These are phyloP conservation scores for Aspergillus awamori DNA, from an alignment of 2,329 filamentous ascomycete genomes.

Conservation along the genomic window DNA sequence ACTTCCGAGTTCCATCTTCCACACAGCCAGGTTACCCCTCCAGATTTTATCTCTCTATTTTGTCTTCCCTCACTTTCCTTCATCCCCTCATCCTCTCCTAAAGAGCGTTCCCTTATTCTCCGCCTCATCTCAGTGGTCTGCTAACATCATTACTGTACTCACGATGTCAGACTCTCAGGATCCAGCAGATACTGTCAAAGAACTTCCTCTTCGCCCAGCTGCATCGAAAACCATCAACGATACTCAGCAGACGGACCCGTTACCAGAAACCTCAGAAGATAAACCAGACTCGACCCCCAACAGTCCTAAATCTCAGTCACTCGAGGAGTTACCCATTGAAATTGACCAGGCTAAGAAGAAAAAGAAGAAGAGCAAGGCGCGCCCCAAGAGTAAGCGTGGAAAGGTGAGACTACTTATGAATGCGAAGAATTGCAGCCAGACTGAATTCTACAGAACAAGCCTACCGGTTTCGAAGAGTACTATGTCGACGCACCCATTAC, in stretches of 20 bases:
- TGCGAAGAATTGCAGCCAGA: neutral
- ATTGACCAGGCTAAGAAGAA: conserved; percentile 29
- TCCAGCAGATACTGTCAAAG: too few relatives aligned
- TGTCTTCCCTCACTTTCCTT: too few relatives aligned
- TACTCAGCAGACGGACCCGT: neutral
- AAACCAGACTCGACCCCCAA: neutral
- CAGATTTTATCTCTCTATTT: too few relatives aligned
- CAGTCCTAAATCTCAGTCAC: neutral
- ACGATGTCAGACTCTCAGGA: too few relatives aligned
- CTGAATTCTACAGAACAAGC: conserved; percentile 40
- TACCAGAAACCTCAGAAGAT: neutral
- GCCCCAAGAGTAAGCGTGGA: conserved; percentile 46
- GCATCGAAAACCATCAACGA: neutral
- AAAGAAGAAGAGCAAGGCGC: conserved; percentile 40
- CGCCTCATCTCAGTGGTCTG: too few relatives aligned
- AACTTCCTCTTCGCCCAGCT: too few relatives aligned
- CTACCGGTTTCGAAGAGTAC: conserved; percentile 77
- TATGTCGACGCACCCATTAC: conserved; percentile 80
- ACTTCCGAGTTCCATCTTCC: too few relatives aligned
- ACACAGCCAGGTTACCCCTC: too few relatives aligned
- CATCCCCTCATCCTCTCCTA: too few relatives aligned
- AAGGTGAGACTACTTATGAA: conserved; percentile 12
- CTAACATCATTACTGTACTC: too few relatives aligned
- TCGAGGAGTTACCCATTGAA: neutral
- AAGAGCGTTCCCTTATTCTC: too few relatives aligned